These are phyloP conservation scores for Chloranthus sessilifolius DNA, from an alignment of 164 flowering plant species.

Conservation along the genomic window DNA sequence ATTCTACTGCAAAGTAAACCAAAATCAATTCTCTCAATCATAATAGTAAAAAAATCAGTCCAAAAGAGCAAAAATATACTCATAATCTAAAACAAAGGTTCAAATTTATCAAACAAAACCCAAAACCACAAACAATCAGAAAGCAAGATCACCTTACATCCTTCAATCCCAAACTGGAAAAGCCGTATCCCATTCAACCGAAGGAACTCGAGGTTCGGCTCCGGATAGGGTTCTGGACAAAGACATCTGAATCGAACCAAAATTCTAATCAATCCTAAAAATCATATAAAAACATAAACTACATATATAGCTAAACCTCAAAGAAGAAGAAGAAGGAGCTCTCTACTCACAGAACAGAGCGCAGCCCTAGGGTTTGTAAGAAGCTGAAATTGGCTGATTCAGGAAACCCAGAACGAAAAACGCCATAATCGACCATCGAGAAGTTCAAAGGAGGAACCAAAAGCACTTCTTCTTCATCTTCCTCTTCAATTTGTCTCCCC, in stretches of 20 bases:
- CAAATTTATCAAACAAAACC: too few species aligned
- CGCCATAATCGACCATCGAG: conserved; percentile 82
- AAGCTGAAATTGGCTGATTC: conserved; percentile 75
- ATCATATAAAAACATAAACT: background rate
- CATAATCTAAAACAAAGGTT: too few species aligned
- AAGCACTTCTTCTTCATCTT: conserved; percentile 20
- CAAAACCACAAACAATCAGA: background rate
- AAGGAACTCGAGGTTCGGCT: conserved; percentile 61
- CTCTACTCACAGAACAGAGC: conserved; percentile 63
- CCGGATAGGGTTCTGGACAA: conserved; percentile 93
- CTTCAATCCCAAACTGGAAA: conserved; percentile 82
- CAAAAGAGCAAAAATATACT: background rate
- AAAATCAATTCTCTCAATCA: too few species aligned
- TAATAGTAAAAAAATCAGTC: too few species aligned
- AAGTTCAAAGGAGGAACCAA: conserved; percentile 83
- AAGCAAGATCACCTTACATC: conserved; percentile 46
- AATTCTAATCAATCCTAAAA: conserved; percentile 7
- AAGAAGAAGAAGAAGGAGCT: conserved; percentile 4
- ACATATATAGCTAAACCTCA: background rate
- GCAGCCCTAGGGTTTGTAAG: conserved; percentile 67
- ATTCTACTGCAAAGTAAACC: too few species aligned
- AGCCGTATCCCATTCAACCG: conserved; percentile 63
- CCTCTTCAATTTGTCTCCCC: conserved; percentile 10
- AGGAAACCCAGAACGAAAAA: conserved; percentile 90
- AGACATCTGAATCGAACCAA: conserved; percentile 39